Conservation (phyloP, 2,329 filamentous ascomycete genomes). For the Xylariaceae sp. region DNA sequence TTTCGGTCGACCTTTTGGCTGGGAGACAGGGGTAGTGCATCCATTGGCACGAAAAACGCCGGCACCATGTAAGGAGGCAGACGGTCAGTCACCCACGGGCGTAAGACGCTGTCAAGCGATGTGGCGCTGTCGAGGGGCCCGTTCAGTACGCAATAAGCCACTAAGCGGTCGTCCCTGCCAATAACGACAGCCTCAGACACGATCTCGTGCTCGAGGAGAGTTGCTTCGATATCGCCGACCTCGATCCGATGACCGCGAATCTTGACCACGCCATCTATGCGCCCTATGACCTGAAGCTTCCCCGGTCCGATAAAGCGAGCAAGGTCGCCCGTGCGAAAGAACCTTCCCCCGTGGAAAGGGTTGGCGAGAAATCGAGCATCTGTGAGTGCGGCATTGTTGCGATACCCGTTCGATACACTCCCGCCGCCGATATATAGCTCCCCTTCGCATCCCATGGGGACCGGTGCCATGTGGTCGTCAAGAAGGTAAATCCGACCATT, state of each 20-base stretch:
- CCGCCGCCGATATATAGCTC: conserved; percentile 31
- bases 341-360: conserved; percentile 20
- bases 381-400: conserved; percentile 19
- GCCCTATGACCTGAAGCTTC: conserved; percentile 21
- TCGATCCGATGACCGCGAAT: conserved; percentile 29
- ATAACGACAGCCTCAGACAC: conserved; percentile 26
- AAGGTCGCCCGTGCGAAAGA: conserved; percentile 27
- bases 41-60: conserved; percentile 26
- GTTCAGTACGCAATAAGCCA: conserved; percentile 26
- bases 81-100: conserved; percentile 22
- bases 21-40: conserved; percentile 22
- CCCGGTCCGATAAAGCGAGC: conserved; percentile 15
- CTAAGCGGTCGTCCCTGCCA: conserved; percentile 23
- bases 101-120: conserved; percentile 12
- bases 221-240: conserved; percentile 27
- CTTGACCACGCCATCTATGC: conserved; percentile 27
- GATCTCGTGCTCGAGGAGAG: conserved; percentile 16
- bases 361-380: conserved; percentile 19
- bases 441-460: conserved; percentile 34
- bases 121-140: conserved; percentile 1
- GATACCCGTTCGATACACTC: conserved; percentile 31
- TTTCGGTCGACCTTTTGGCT: conserved; percentile 28
- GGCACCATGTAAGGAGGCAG: conserved; percentile 28
- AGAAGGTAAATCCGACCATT: conserved; percentile 38
- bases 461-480: conserved; percentile 31